Evolutionary conservation across 306 rosid species (phyloP), one percentile per base, ranked within the genome.

Genomic region (Vigna mungo): DNA sequence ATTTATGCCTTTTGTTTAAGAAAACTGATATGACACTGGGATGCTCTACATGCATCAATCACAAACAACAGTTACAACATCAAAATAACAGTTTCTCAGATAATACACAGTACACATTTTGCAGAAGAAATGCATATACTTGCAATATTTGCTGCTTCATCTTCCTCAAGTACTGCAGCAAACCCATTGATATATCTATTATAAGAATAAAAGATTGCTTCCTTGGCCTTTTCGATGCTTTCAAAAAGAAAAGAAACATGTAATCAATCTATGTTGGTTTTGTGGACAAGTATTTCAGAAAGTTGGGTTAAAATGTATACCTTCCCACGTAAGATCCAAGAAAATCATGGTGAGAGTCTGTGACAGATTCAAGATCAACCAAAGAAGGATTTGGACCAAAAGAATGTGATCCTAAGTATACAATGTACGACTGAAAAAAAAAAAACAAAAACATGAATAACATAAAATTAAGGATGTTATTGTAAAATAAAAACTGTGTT

Each of bases 101-200:
- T 18, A 36, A 27, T 21, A 14, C 47, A 7, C 0, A 9, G 20
- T 15, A 30, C 47, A n/a, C 36, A 53, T 25, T 79, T 25, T 51
- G 67, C 52, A 17, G 16, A 6, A 68, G 2, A 44, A 77, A 54
- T 36, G 15, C 23, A 37, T 76, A 64, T 72, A 93, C 98, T 84
- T 53, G 85, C 83, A 72, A 91, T 61, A 58, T 16, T 61, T 0
- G 68, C 72, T 4, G 86, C 96, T 69, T 84, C 86, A 58, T 87
- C 71, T 3, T 91, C 93, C 1, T 89, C 86, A 46, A 93, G 88
- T 7, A 85, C 12, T 15, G 96, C 98, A 1, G 98, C 98, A 47
- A 93, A 93, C 3, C 96, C 98, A 67, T 93, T 93, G 30, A 93
- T 86, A 15, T 82, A 9, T 70, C 74, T 79, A 8, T 32, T 86